A percentile compares a stretch with the other conserved stretches of the same genome.
Evolutionary conservation across 2,329 filamentous ascomycete species (phyloP).

Genomic region (Phyllosticta citribraziliensis): DNA sequence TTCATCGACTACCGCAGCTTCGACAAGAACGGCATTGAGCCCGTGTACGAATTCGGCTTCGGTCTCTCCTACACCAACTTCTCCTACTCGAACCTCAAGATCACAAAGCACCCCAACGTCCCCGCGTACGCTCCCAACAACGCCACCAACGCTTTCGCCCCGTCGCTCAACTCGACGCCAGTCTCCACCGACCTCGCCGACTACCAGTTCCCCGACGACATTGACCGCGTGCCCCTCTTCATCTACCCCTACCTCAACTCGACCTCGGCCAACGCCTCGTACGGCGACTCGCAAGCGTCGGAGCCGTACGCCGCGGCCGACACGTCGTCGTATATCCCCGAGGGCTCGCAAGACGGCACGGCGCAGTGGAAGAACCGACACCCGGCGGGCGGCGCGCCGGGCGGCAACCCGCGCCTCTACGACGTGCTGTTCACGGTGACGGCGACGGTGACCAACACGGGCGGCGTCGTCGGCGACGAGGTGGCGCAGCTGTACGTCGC

Average conservation of each 20-base stretch:
- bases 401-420: slow-evolving; percentile 55
- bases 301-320: slow-evolving; percentile 47
- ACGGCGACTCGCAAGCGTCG: slow-evolving; percentile 43
- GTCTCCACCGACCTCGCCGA: slow-evolving; percentile 52
- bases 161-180: slow-evolving; percentile 46
- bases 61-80: slow-evolving; percentile 77
- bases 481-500: slow-evolving; percentile 67
- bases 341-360: slow-evolving; percentile 44
- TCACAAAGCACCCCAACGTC: slow-evolving; percentile 40
- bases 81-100: slow-evolving; percentile 56
- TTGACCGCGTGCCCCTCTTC: slow-evolving; percentile 45
- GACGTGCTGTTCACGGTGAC: slow-evolving; percentile 59
- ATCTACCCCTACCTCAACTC: slow-evolving; percentile 67
- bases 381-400: slow-evolving; percentile 54
- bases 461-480: slow-evolving; percentile 54
- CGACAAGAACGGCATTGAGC: slow-evolving; percentile 54
- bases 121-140: slow-evolving; percentile 48
- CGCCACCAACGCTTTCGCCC: slow-evolving; percentile 54
- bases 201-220: slow-evolving; percentile 56
- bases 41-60: slow-evolving; percentile 72
- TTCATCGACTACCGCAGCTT: slow-evolving; percentile 78
- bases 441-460: slow-evolving; percentile 63
- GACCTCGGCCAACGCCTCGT: slow-evolving; percentile 45
- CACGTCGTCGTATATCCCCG: slow-evolving; percentile 49
- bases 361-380: slow-evolving; percentile 44